Evolutionary conservation across 805 yeast species (phyloP).

Genomic region (Yueomyces sinensis): DNA sequence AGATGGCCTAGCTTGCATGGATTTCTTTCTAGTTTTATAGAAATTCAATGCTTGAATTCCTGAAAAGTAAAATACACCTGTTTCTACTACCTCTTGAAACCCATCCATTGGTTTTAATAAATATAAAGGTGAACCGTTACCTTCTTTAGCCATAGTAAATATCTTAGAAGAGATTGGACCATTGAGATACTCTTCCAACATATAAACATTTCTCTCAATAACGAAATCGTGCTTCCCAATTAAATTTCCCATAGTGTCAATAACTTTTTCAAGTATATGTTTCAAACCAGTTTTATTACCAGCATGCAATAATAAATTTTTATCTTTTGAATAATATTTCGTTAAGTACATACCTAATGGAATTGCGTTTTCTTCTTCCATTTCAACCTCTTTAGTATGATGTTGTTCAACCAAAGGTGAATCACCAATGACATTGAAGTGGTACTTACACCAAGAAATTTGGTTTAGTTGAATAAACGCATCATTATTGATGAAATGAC

Average conservation of each 20-base stretch:
- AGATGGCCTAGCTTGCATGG: conserved; percentile 69
- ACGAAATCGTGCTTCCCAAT: conserved; percentile 28
- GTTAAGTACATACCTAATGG: conserved; percentile 23
- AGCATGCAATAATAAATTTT: conserved; percentile 44
- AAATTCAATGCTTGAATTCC: conserved; percentile 21
- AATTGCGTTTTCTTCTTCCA: conserved; percentile 24
- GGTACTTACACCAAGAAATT: conserved; percentile 65
- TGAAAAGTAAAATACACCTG: conserved; percentile 40
- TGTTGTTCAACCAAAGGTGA: conserved; percentile 58
- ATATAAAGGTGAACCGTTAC: conserved; percentile 24
- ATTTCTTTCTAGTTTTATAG: conserved; percentile 49
- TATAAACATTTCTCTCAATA: conserved; percentile 33
- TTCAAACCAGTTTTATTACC: conserved; percentile 60
- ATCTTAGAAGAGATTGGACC: conserved; percentile 31
- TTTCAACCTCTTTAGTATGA: conserved; percentile 28
- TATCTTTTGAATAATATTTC: conserved; percentile 29
- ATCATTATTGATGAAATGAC: conserved; percentile 28
- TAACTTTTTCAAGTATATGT: conserved; percentile 53
- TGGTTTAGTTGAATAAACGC: conserved; percentile 66
- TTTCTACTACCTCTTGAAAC: conserved; percentile 41
- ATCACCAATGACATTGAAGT: conserved; percentile 46
- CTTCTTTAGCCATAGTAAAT: conserved; percentile 40
- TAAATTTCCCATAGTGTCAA: conserved; percentile 62
- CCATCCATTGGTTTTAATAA: conserved; percentile 23
- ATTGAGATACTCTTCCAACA: conserved; percentile 35